Percentiles rank a stretch among this genome's conserved stretches.
Evolutionary conservation across 352 stramenopile genomes (phyloP).

Genomic region (Phytophthora tubulina): DNA sequence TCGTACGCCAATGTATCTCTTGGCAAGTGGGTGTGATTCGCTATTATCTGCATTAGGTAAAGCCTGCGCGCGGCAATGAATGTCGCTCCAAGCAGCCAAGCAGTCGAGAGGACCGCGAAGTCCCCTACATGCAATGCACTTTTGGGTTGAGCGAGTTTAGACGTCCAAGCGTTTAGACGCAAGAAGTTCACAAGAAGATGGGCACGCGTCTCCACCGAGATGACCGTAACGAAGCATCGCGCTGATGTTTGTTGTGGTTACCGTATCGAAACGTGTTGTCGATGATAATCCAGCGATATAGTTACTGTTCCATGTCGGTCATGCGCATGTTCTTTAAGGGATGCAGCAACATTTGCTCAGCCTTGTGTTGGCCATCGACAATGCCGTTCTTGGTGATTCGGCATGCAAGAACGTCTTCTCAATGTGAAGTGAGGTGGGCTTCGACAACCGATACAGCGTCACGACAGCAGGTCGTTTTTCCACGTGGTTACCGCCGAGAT

Average conservation of each 20-base stretch:
- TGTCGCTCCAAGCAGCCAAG: neutral
- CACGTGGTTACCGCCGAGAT: constrained; percentile 30
- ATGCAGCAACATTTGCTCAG: too few relatives aligned
- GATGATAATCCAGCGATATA: neutral
- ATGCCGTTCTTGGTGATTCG: too few relatives aligned
- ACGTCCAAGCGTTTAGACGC: constrained; percentile 6
- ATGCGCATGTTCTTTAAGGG: neutral
- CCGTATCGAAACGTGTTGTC: too few relatives aligned
- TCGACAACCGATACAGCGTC: neutral
- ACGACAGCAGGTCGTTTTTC: constrained; percentile 6
- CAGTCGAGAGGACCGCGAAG: neutral
- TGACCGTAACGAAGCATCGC: neutral
- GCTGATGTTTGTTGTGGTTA: too few relatives aligned
- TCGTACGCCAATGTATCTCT: too few relatives aligned
- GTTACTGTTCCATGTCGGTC: neutral
- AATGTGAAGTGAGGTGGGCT: too few relatives aligned
- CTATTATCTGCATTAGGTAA: too few relatives aligned
- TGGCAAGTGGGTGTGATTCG: too few relatives aligned
- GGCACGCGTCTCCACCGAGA: constrained; percentile 2
- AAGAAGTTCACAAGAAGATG: constrained; percentile 2
- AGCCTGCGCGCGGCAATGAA: neutral
- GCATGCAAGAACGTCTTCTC: too few relatives aligned
- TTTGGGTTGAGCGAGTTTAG: neutral
- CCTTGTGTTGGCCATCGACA: too few relatives aligned
- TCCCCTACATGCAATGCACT: too few relatives aligned